These are phyloP conservation scores for Taphrina communis DNA, from an alignment of 1,139 yeast genomes.

Conservation along the genomic window DNA sequence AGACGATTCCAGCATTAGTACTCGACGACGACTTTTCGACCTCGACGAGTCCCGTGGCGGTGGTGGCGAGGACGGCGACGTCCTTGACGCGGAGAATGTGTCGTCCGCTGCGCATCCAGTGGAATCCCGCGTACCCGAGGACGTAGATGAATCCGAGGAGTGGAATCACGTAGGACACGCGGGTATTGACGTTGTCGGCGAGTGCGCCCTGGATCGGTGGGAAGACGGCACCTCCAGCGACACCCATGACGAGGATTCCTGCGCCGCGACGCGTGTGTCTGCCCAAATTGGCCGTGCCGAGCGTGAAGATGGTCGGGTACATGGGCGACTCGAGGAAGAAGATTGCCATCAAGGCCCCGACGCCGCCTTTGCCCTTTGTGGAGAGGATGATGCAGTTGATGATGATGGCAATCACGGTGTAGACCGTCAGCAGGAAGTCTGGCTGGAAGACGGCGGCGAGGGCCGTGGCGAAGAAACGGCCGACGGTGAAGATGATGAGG, in stretches of 20 bases:
- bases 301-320: constrained; percentile 43
- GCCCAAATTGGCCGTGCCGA: constrained; percentile 41
- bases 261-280: constrained; percentile 42
- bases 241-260: constrained; percentile 41
- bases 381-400: constrained; percentile 15
- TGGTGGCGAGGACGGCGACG: constrained; percentile 15
- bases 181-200: constrained; percentile 22
- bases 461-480: constrained; percentile 43
- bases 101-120: constrained; percentile 20
- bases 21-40: background rate
- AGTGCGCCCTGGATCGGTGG: constrained; percentile 40
- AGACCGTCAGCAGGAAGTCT: constrained; percentile 26
- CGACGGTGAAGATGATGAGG: constrained; percentile 41
- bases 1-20: background rate
- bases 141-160: constrained; percentile 20
- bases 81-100: constrained; percentile 29
- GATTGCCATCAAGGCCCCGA: constrained; percentile 33
- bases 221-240: constrained; percentile 42
- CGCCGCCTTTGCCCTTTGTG: constrained; percentile 38
- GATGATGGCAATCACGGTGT: constrained; percentile 30
- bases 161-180: constrained; percentile 15
- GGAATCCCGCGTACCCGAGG: constrained; percentile 29
- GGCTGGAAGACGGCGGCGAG: constrained; percentile 40
- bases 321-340: constrained; percentile 42
- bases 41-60: background rate